Evolutionary conservation across 2,329 filamentous ascomycete species (phyloP).

Genomic region (Coniochaeta sp.): DNA sequence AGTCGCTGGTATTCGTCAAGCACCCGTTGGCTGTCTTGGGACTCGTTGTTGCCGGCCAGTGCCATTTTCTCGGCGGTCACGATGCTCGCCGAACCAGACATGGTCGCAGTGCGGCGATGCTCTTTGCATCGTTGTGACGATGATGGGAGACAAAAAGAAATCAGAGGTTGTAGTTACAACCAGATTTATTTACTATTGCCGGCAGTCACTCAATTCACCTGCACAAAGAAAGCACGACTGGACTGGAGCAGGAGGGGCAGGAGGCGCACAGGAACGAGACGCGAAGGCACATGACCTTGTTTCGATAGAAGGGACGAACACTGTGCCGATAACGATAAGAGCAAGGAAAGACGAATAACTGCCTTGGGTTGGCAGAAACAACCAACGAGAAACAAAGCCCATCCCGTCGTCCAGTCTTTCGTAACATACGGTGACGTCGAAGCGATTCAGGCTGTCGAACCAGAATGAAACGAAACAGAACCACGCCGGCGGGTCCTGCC

Average conservation of each 20-base stretch:
- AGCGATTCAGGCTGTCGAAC: too few species aligned
- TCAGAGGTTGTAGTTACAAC: neutral
- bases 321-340: neutral
- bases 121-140: neutral
- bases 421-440: too few species aligned
- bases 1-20: constrained; percentile 28
- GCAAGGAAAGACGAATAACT: too few species aligned
- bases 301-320: too few species aligned
- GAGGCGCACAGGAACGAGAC: neutral
- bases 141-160: neutral
- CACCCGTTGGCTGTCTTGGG: constrained; percentile 37
- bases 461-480: neutral
- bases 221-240: constrained; percentile 1
- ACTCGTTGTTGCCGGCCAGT: constrained; percentile 24
- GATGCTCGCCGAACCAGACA: constrained; percentile 14
- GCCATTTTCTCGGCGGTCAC: constrained; percentile 18
- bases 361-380: too few species aligned
- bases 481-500: neutral
- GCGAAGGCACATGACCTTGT: neutral
- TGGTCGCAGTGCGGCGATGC: neutral
- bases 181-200: neutral
- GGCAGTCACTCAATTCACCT: neutral
- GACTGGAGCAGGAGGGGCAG: neutral
- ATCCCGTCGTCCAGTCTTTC: too few species aligned
- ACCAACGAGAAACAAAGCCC: too few species aligned